A percentile compares a stretch with the other conserved stretches of the same genome.
Conservation (phyloP, 2,329 filamentous ascomycete genomes). For the Alternaria ethzedia region DNA sequence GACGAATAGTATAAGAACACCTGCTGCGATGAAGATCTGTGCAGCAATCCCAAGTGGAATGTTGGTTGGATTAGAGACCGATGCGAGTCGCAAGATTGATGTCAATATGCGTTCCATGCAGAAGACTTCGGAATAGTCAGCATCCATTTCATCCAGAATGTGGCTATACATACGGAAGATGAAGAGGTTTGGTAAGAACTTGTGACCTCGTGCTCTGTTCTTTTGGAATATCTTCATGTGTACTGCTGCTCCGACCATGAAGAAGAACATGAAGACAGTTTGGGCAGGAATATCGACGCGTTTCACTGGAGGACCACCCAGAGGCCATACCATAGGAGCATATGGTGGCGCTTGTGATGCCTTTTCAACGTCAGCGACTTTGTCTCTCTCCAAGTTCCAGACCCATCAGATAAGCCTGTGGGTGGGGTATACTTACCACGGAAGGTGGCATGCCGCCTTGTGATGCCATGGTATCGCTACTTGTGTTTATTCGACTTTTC, state of each 20-base stretch:
- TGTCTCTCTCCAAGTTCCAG: background rate
- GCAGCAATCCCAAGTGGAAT: slow-evolving; percentile 62
- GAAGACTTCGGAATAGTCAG: slow-evolving; percentile 40
- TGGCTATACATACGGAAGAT: slow-evolving; percentile 46
- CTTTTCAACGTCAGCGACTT: slow-evolving; percentile 18
- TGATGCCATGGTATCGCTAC: slow-evolving; percentile 15
- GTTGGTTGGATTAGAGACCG: slow-evolving; percentile 45
- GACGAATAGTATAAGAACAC: slow-evolving; percentile 76
- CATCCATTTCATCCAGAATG: too few species aligned
- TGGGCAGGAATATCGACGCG: slow-evolving; percentile 50
- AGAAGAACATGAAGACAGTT: slow-evolving; percentile 52
- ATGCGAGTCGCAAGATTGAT: slow-evolving; percentile 46
- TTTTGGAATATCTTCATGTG: slow-evolving; percentile 53
- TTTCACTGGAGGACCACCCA: slow-evolving; percentile 49
- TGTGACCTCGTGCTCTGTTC: slow-evolving; percentile 49
- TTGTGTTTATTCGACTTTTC: background rate
- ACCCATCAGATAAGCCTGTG: background rate
- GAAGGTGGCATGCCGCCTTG: slow-evolving; percentile 19
- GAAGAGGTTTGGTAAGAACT: slow-evolving; percentile 50
- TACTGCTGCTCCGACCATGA: slow-evolving; percentile 45
- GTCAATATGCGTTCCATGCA: slow-evolving; percentile 53
- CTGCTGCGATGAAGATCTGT: slow-evolving; percentile 73
- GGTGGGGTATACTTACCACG: slow-evolving; percentile 12
- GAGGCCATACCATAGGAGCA: slow-evolving; percentile 34
- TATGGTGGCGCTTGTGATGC: slow-evolving; percentile 37